A percentile compares a stretch with the other conserved stretches of the same genome.
phyloP scores from a whole-genome alignment of 2,329 filamentous ascomycete genomes.

The Ophiocordyceps camponoti-floridani region DNA sequence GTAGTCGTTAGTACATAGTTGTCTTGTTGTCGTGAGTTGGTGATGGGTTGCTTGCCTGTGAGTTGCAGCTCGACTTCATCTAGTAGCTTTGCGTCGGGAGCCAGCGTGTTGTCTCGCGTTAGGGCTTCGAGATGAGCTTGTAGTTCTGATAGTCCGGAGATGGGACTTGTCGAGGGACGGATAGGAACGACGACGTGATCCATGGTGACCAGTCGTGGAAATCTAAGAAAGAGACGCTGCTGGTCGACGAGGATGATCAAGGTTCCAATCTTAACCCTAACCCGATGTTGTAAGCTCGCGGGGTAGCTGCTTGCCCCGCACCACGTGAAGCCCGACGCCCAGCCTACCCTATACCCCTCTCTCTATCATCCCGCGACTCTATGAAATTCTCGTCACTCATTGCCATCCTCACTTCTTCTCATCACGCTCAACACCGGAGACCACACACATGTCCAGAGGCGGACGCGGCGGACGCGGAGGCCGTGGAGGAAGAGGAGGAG shows the following conservation, averaged over 20 bases:
- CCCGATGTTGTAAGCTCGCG: too few species aligned
- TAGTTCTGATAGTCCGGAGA: conserved; percentile 35
- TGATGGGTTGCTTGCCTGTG: conserved; percentile 28
- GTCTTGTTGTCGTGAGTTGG: background rate
- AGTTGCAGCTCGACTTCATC: conserved; percentile 42
- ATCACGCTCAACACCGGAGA: background rate
- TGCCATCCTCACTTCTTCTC: background rate
- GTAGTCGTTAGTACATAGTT: background rate
- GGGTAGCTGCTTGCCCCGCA: too few species aligned
- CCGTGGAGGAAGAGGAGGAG: conserved; percentile 26
- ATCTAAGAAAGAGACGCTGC: too few species aligned
- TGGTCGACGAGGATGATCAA: too few species aligned
- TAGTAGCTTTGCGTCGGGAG: conserved; percentile 31
- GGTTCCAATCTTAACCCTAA: too few species aligned
- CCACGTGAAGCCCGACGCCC: too few species aligned
- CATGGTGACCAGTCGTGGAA: conserved; percentile 10
- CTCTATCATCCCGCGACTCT: too few species aligned
- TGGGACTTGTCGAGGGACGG: conserved; percentile 21
- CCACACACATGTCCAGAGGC: conserved; percentile 28
- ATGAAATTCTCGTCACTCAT: too few species aligned
- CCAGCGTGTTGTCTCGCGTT: conserved; percentile 20
- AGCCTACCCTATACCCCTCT: too few species aligned
- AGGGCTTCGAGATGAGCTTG: conserved; percentile 34
- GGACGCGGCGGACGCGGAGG: conserved; percentile 31
- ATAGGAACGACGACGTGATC: conserved; percentile 15